Evolutionary conservation across 106 monocot species (phyloP), one percentile per base, ranked within the genome.

Genomic region (Dendrobium officinale): DNA sequence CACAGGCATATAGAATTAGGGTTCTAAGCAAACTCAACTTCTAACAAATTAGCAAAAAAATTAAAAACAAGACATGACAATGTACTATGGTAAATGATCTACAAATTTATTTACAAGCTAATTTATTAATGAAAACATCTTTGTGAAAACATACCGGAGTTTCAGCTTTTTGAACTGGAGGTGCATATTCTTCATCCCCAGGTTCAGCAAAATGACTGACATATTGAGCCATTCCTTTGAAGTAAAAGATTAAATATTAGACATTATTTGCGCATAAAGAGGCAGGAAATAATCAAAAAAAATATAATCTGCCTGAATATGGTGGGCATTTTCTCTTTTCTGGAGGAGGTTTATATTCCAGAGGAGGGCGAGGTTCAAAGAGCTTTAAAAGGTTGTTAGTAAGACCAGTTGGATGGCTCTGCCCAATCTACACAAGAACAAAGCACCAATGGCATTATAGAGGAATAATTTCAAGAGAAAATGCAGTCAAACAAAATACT

Each of bases 321-420:
- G 91, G 72, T 26, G 84, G 89, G 72, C 83, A 83, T 67, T 95
- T 98, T 85, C 92, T 87, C 81, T 91, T 98, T 88, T 95, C 98
- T 0, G 85, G 83, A 56, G 98, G 98, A 59, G 94, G 91, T 61
- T 91, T 92, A 83, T 79, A 91, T 42, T 92, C 94, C 82, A 98
- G 75, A 1, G 94, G 98, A 40, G 95, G 92, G 5, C 98, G 82
- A 4, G 98, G 92, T 81, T 98, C 94, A 82, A 98, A 98, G 43
- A 98, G 92, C 88, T 89, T 95, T 80, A 98, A 68, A 44, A 98
- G 94, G 84, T 98, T 98, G 40, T 88, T 19, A 1, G 98, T 98
- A 26, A 98, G 92, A 54, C 97, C 98, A 44, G 98, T 98, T 27
- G 98, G 98, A 86, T 98, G 98, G 68, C 92, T 88, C 85, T 94